Percentiles rank a stretch among this genome's conserved stretches.
Conservation (phyloP, 83 land plant species). For the Picea engelmannii region DNA sequence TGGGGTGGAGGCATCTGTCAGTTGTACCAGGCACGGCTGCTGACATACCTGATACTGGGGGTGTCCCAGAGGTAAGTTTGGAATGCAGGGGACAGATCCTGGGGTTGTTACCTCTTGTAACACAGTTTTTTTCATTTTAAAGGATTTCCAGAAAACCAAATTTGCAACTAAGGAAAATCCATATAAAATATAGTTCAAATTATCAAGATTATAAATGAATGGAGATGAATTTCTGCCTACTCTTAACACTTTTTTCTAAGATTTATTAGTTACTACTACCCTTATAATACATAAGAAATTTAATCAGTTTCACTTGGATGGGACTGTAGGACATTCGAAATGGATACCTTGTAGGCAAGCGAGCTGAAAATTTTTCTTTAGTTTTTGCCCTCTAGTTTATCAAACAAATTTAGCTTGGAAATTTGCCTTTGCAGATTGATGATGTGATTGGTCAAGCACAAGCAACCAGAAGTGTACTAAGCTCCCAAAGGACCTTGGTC, state of each 20-base stretch:
- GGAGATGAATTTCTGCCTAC: no score
- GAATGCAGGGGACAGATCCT: no score
- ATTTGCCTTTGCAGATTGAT: slow-evolving; percentile 68
- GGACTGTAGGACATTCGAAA: neutral
- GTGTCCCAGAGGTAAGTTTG: no score
- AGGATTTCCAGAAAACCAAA: neutral
- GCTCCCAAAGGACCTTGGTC: slow-evolving; percentile 79
- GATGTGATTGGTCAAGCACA: slow-evolving; percentile 97
- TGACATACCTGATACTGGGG: no score
- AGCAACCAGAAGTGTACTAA: slow-evolving; percentile 78
- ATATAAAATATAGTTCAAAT: neutral
- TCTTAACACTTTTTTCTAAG: no score
- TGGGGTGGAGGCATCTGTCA: no score
- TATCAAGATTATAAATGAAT: neutral
- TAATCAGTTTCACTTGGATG: neutral
- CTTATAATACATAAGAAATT: neutral
- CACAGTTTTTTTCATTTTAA: neutral
- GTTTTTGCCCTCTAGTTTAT: no score
- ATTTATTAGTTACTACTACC: neutral
- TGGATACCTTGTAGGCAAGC: no score
- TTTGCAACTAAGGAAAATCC: neutral
- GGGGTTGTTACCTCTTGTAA: no score
- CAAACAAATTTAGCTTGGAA: no score
- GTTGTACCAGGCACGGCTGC: no score
- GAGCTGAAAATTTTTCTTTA: no score